Evolutionary conservation across 495 filamentous ascomycete species (phyloP), one percentile per base, ranked within the genome.

Genomic region (Xylaria telfairii): DNA sequence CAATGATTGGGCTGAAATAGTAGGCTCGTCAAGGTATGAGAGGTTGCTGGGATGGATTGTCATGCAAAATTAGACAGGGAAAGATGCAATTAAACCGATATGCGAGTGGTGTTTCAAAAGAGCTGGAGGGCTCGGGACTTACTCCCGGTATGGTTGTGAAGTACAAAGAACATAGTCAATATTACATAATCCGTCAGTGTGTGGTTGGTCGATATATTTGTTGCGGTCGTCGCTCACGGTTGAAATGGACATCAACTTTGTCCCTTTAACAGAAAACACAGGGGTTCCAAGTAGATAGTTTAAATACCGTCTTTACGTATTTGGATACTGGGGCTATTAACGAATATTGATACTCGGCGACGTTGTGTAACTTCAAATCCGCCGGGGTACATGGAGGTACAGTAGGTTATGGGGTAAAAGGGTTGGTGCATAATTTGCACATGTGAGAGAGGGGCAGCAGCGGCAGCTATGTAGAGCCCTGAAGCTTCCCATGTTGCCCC

Each of bases 1-100:
- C 82, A 88, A 73, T 83, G 82, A 67, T 61, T 47, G 49, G 30
- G 37, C 19, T 49, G 61, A 59, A 21, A 30, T 9, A 13, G 30
- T 21, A 39, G 12, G 19, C 34, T 65, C 10, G 39, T 57, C n/a
- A 13, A 17, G 41, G 19, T 44, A 63, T 21, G 12, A 46, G 57
- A 30, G 26, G 46, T 30, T 63, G 21, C 44, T 42, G 44, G 32
- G 24, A 37, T 63, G 30, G 7, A 28, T 57, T 24, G 17, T 37
- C 39, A 57, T 26, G 51, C 41, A 65, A 57, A 37, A 37, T n/a
- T 70, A 70, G 47, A 70, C 49, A 46, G 39, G 57, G 42, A 30
- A 47, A 49, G 42, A 51, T 61, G 30, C 46, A 30, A 42, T 24
- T n/a, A 47, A 54, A 69, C 32, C 49, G 42, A 49, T 21, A 37